A percentile compares a stretch with the other conserved stretches of the same genome.
Conservation (phyloP, 495 filamentous ascomycete genomes). For the Talaromyces trachyspermus region DNA sequence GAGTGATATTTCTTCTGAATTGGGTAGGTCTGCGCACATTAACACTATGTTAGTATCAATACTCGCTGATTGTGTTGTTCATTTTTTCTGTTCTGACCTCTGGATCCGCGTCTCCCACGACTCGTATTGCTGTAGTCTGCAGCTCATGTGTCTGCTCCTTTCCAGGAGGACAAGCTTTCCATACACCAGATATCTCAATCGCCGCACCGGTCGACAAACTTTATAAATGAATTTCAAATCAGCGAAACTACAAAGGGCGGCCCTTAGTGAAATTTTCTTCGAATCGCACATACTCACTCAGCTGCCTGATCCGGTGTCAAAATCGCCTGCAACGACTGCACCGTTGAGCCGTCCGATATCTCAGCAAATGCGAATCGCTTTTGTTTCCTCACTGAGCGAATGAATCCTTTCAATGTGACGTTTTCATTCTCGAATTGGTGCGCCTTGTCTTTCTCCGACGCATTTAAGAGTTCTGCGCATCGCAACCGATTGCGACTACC, state of each 20-base stretch:
- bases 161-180: slow-evolving; percentile 63
- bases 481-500: slow-evolving; percentile 16
- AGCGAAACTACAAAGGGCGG: slow-evolving; percentile 1
- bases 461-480: slow-evolving; percentile 34
- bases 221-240: slow-evolving; percentile 6
- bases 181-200: slow-evolving; percentile 70
- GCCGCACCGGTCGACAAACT: slow-evolving; percentile 77
- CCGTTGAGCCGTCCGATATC: slow-evolving; percentile 80
- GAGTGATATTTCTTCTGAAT: slow-evolving; percentile 93
- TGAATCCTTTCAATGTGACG: slow-evolving; percentile 65
- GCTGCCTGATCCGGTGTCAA: slow-evolving; percentile 66
- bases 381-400: slow-evolving; percentile 80
- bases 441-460: slow-evolving; percentile 18
- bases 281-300: slow-evolving; percentile 49
- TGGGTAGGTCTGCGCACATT: slow-evolving; percentile 60
- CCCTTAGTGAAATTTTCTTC: slow-evolving; percentile 12
- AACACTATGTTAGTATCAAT: background rate
- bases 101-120: slow-evolving; percentile 71
- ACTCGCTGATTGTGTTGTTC: no score
- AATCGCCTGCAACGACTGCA: slow-evolving; percentile 73
- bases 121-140: slow-evolving; percentile 54
- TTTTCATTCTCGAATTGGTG: slow-evolving; percentile 31
- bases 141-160: slow-evolving; percentile 74
- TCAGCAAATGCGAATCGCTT: slow-evolving; percentile 77
- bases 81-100: slow-evolving; percentile 57